A percentile compares a stretch with the other conserved stretches of the same genome.
Conservation (phyloP, 257 asterid genomes). For the Haberlea rhodopensis region DNA sequence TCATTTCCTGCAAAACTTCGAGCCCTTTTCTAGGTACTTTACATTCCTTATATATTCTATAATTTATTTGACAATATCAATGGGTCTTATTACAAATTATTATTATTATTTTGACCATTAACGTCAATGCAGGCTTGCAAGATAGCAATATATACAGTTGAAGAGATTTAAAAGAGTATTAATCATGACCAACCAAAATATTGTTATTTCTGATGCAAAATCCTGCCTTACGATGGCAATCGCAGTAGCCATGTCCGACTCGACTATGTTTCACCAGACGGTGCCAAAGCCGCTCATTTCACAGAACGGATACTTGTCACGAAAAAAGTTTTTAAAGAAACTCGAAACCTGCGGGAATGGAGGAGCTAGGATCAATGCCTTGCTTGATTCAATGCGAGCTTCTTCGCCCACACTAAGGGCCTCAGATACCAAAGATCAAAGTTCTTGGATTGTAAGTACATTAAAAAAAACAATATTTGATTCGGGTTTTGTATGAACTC, state of each 20-base stretch:
- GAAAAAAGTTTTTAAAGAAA: slow-evolving; percentile 35
- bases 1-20: slow-evolving; percentile 27
- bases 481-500: not conserved
- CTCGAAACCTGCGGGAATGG: slow-evolving; percentile 38
- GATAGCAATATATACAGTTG: not conserved
- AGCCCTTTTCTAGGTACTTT: slow-evolving; percentile 38
- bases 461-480: not conserved
- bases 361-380: slow-evolving; percentile 48
- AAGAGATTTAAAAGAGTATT: not conserved
- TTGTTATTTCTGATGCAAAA: slow-evolving; percentile 43
- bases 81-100: not conserved
- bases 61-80: not conserved
- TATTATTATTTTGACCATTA: not conserved
- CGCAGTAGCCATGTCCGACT: slow-evolving; percentile 28
- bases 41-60: slow-evolving; percentile 5
- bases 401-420: slow-evolving; percentile 66
- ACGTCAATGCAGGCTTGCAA: slow-evolving; percentile 28
- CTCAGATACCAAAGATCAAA: slow-evolving; percentile 41
- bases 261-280: slow-evolving; percentile 19
- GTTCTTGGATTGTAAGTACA: slow-evolving; percentile 56
- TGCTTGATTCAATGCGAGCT: slow-evolving; percentile 70
- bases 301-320: slow-evolving; percentile 32
- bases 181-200: slow-evolving; percentile 50
- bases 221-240: slow-evolving; percentile 35
- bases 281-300: slow-evolving; percentile 21